phyloP scores from a whole-genome alignment of 176 grass and related monocot species.

The Bolboschoenus planiculmis region DNA sequence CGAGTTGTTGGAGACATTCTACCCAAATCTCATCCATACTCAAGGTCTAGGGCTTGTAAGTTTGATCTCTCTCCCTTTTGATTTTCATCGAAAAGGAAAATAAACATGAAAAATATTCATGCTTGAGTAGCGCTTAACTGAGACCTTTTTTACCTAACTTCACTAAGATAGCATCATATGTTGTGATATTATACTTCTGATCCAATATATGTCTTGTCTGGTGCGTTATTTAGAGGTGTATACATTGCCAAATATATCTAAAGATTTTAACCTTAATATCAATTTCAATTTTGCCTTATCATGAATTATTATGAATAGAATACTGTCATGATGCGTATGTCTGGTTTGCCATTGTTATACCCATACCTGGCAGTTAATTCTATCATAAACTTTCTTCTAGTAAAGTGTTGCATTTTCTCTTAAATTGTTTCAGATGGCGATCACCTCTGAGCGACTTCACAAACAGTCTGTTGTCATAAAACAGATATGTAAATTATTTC shows the following conservation, averaged over 20 bases:
- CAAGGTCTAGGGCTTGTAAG: conserved; percentile 41
- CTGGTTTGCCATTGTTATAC: not conserved
- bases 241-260: conserved; percentile 8
- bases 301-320: not conserved
- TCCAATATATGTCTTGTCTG: not conserved
- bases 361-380: not conserved
- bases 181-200: not conserved
- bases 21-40: conserved; percentile 37
- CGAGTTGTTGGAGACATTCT: conserved; percentile 32
- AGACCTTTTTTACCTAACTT: not conserved
- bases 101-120: not conserved
- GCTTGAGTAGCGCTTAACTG: not conserved
- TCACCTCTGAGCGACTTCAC: conserved; percentile 61
- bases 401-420: conserved; percentile 11
- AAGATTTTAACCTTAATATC: not conserved
- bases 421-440: conserved; percentile 58
- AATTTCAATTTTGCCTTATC: not conserved
- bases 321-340: not conserved
- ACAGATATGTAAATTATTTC: conserved; percentile 81
- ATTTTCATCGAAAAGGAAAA: conserved; percentile 5
- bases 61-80: conserved; percentile 14
- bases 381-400: not conserved
- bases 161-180: not conserved
- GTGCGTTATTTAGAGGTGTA: not conserved
- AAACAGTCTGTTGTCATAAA: conserved; percentile 80